Conservation (phyloP, 2,329 filamentous ascomycete genomes). For the Annulohypoxylon truncatum region DNA sequence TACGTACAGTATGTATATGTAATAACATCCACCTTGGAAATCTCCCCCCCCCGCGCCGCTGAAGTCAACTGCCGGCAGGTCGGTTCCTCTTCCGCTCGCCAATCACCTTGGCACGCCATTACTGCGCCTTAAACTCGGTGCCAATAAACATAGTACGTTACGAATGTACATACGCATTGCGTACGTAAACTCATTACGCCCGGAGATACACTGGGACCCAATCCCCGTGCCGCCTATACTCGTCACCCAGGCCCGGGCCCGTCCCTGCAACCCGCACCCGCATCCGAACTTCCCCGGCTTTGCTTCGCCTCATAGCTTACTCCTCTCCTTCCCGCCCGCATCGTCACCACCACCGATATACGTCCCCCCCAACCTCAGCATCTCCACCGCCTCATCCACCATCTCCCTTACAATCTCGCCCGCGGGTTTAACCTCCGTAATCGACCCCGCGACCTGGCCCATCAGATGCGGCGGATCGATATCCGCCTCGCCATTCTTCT, state of each 20-base stretch:
- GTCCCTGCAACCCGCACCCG: not conserved
- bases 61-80: conserved; percentile 19
- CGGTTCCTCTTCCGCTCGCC: conserved; percentile 16
- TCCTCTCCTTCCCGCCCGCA: conserved; percentile 52
- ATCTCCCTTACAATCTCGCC: conserved; percentile 89
- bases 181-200: not conserved
- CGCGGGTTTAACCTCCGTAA: conserved; percentile 82
- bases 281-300: not conserved
- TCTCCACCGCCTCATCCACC: conserved; percentile 79
- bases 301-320: conserved; percentile 54
- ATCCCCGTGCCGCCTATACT: not conserved
- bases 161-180: not conserved
- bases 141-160: conserved; percentile 23
- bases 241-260: not conserved
- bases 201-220: not conserved
- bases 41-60: not conserved
- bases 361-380: conserved; percentile 70
- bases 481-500: conserved; percentile 78
- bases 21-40: not conserved
- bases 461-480: conserved; percentile 90
- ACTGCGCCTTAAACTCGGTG: not conserved
- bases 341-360: conserved; percentile 62
- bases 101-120: not conserved
- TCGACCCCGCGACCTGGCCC: conserved; percentile 89
- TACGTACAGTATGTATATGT: conserved; percentile 4